Percentiles rank a stretch among this genome's conserved stretches.
These are phyloP conservation scores for Phytophthora citricola DNA, from an alignment of 352 stramenopile genomes.

Conservation along the genomic window DNA sequence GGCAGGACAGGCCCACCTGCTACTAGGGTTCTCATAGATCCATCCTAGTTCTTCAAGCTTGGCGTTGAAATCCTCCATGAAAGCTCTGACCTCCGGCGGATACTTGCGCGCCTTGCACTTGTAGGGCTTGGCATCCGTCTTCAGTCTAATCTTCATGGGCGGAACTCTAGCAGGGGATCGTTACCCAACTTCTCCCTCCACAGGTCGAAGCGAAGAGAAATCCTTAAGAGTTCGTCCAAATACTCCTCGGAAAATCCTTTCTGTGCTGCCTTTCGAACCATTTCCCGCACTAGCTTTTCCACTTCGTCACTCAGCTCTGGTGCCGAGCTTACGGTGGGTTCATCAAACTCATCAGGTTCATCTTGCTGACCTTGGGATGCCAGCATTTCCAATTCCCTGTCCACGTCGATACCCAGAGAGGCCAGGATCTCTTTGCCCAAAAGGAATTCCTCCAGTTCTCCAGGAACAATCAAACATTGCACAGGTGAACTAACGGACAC, in stretches of 20 bases:
- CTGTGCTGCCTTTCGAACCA: not conserved
- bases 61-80: constrained; percentile 18
- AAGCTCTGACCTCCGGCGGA: not conserved
- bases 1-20: constrained; percentile 13
- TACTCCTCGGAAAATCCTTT: constrained; percentile 9
- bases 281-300: not conserved
- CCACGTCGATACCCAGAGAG: constrained; percentile 9
- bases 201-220: constrained; percentile 9
- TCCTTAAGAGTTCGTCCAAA: constrained; percentile 2
- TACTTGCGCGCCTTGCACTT: constrained; percentile 20
- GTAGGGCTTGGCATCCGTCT: constrained; percentile 16
- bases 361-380: constrained; percentile 7
- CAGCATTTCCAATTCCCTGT: constrained; percentile 10
- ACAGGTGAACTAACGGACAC: constrained; percentile 4
- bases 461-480: constrained; percentile 9
- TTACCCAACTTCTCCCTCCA: constrained; percentile 16
- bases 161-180: constrained; percentile 11
- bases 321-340: not conserved
- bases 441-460: constrained; percentile 11
- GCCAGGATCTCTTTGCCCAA: constrained; percentile 11
- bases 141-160: constrained; percentile 19
- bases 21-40: constrained; percentile 19
- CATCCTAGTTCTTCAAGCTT: constrained; percentile 2
- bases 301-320: not conserved
- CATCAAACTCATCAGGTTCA: constrained; percentile 9